Conservation (phyloP, 2,329 filamentous ascomycete genomes). For the Didymella lethalis region DNA sequence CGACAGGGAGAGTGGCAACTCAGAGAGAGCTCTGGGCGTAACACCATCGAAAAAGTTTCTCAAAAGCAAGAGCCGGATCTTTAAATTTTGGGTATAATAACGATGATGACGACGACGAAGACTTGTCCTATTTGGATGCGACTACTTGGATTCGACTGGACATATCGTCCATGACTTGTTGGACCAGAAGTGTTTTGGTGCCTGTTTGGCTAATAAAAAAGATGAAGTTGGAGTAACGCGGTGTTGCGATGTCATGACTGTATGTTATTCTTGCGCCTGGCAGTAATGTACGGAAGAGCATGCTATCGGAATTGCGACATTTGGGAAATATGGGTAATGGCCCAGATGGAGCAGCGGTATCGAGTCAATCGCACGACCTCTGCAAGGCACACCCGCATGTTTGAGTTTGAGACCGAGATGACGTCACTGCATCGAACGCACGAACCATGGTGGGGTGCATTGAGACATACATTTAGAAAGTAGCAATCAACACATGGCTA, state of each 20-base stretch:
- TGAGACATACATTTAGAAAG: constrained; percentile 1
- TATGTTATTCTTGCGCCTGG: constrained; percentile 27
- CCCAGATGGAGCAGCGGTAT: constrained; percentile 16
- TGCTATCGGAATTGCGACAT: constrained; percentile 17
- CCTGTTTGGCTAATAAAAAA: constrained; percentile 13
- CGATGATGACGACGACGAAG: constrained; percentile 2
- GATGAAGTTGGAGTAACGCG: constrained; percentile 7
- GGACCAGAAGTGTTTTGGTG: constrained; percentile 9
- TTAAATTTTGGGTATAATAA: constrained; percentile 48
- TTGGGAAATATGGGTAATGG: neutral
- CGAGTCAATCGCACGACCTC: constrained; percentile 35
- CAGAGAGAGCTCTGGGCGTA: constrained; percentile 12
- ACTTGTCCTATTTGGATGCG: constrained; percentile 19
- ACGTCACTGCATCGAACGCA: constrained; percentile 34
- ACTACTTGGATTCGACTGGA: constrained; percentile 20
- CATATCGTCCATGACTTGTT: neutral
- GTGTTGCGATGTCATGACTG: constrained; percentile 30
- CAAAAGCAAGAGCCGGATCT: constrained; percentile 48
- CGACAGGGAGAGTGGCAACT: constrained; percentile 18
- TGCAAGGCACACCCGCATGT: constrained; percentile 50
- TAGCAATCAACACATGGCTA: constrained; percentile 1
- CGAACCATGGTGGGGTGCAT: neutral
- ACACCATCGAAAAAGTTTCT: constrained; percentile 40
- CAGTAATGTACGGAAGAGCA: constrained; percentile 22
- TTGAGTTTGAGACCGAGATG: constrained; percentile 25